phyloP scores from a whole-genome alignment of 2,329 filamentous ascomycete species.

The Fusarium virguliforme region DNA sequence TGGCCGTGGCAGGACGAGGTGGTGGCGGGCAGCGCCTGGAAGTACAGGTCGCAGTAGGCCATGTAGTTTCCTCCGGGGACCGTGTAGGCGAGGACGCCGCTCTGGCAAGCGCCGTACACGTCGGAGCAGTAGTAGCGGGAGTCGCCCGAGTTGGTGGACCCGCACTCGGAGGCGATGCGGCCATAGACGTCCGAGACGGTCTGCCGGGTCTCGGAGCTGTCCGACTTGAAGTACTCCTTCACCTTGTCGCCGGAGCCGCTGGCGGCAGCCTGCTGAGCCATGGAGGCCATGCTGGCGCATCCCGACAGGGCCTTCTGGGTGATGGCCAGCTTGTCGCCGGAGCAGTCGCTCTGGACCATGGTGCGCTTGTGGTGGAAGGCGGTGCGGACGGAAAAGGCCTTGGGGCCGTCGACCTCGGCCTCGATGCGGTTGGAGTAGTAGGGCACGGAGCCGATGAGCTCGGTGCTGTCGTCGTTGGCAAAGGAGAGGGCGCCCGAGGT shows the following conservation, averaged over 20 bases:
- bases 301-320: conserved; percentile 68
- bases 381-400: conserved; percentile 67
- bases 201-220: conserved; percentile 60
- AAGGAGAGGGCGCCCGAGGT: conserved; percentile 71
- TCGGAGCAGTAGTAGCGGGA: conserved; percentile 74
- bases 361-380: conserved; percentile 68
- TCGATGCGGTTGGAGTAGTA: conserved; percentile 74
- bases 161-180: conserved; percentile 70
- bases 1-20: conserved; percentile 72
- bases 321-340: conserved; percentile 61
- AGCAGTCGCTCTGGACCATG: conserved; percentile 69
- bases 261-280: conserved; percentile 67
- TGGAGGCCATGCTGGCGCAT: conserved; percentile 68
- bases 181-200: conserved; percentile 68
- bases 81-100: conserved; percentile 73
- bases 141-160: conserved; percentile 62
- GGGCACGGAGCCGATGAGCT: conserved; percentile 69
- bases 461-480: conserved; percentile 66
- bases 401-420: conserved; percentile 70
- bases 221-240: conserved; percentile 76
- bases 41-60: conserved; percentile 75
- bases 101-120: conserved; percentile 66
- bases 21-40: conserved; percentile 67
- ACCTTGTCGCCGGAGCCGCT: conserved; percentile 67
- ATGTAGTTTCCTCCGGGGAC: conserved; percentile 69